Evolutionary conservation across 805 yeast species (phyloP), one percentile per base, ranked within the genome.

Genomic region (Starmerella gropengiesseri): DNA sequence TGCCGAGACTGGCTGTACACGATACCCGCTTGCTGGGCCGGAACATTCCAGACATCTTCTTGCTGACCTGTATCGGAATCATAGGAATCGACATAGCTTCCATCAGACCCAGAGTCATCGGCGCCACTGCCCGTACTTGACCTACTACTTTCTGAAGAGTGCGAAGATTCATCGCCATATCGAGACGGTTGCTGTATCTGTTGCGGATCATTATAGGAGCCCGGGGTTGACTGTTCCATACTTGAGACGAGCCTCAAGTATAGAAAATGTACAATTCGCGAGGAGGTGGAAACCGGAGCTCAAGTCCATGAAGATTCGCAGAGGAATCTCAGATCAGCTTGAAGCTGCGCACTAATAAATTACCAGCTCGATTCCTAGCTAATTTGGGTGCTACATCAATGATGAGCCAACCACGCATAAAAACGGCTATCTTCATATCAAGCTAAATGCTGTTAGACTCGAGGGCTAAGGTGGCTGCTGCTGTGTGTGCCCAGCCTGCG

Each of bases 191-290:
- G 35, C 13, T 26, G 28, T 26, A 11, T 5, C 2, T 26, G 28
- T 20, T 20, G 26, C 7, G 20, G 25, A 31, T 31, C 35, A 5
- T 21, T 21, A 13, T 37, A 26, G 7, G 37, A 18, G 29, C 43
- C 46, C 7, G 36, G 40, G 5, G 42, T 43, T n/a, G 35, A 30
- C 17, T 38, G 43, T 43, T 43, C 43, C 46, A 43, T 43, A 12
- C 29, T 31, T 27, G 28, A 29, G 23, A 14, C 7, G 3, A 8
- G 19, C 13, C 20, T 31, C 19, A 30, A 16, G 21, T 19, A 5
- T 14, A 13, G 30, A 18, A 13, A 21, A 31, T 25, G 8, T 20
- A 18, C 37, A 33, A 14, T 12, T 11, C 37, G 27, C 25, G 6
- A n/a, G n/a, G n/a, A n/a, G n/a, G n/a, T n/a, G n/a, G n/a, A n/a